These are phyloP conservation scores for Nitzschia sp. DNA, from an alignment of 108 stramenopile genomes.

Conservation along the genomic window DNA sequence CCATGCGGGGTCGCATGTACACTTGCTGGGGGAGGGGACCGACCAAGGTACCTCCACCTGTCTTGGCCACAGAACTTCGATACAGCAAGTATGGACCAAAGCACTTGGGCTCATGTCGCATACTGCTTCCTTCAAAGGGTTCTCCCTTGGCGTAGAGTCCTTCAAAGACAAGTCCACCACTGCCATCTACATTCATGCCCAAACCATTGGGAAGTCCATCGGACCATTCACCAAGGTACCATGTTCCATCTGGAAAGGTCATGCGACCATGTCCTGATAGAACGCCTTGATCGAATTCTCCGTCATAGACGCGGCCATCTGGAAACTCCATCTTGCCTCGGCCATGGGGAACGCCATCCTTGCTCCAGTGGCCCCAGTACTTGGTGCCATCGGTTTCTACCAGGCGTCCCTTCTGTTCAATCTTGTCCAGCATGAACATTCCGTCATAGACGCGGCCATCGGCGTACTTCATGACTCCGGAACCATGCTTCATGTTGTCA, in stretches of 20 bases:
- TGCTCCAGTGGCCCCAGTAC: slow-evolving; percentile 33
- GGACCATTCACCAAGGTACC: slow-evolving; percentile 18
- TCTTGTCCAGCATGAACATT: slow-evolving; percentile 29
- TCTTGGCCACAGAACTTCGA: neutral
- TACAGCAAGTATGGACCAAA: slow-evolving; percentile 6
- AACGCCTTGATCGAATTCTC: slow-evolving; percentile 20
- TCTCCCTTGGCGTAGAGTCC: slow-evolving; percentile 27
- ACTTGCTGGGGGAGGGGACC: slow-evolving; percentile 12
- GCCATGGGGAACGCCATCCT: slow-evolving; percentile 34
- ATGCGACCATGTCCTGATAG: slow-evolving; percentile 19
- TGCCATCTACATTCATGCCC: slow-evolving; percentile 4
- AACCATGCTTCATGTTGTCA: slow-evolving; percentile 33
- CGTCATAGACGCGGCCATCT: slow-evolving; percentile 19
- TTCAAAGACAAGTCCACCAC: slow-evolving; percentile 21
- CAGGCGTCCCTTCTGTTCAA: slow-evolving; percentile 29
- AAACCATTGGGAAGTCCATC: slow-evolving; percentile 17
- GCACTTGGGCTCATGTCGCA: neutral
- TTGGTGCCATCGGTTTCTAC: slow-evolving; percentile 31
- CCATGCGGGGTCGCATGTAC: neutral
- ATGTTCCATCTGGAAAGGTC: slow-evolving; percentile 17
- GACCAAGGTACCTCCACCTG: slow-evolving; percentile 12
- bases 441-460: slow-evolving; percentile 35
- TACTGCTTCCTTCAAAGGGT: slow-evolving; percentile 7
- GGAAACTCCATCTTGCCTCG: slow-evolving; percentile 20
- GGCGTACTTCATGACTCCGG: slow-evolving; percentile 34